These are phyloP conservation scores for Phytophthora ohioensis DNA, from an alignment of 352 stramenopile species.

Conservation along the genomic window DNA sequence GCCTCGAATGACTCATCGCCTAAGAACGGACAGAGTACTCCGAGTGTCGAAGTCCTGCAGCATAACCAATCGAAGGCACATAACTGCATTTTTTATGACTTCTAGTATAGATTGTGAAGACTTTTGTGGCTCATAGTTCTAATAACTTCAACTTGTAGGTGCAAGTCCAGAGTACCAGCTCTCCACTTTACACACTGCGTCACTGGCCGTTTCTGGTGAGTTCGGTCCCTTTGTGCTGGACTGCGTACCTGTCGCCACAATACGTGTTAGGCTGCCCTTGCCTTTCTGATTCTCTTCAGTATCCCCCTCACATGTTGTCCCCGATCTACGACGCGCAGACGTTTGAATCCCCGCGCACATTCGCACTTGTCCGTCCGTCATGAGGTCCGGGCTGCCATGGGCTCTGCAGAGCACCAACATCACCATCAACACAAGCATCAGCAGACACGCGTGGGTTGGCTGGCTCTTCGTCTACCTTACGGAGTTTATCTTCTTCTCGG, in stretches of 20 bases:
- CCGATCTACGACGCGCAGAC: not conserved
- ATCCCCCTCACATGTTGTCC: conserved; percentile 2
- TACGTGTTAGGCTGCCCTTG: too few species aligned
- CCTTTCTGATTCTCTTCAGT: conserved; percentile 21
- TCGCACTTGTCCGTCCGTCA: conserved; percentile 3
- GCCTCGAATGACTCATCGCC: too few species aligned
- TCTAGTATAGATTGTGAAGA: conserved; percentile 2
- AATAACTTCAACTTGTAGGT: conserved; percentile 9
- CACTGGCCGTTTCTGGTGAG: conserved; percentile 21
- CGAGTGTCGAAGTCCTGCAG: too few species aligned
- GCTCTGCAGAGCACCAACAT: conserved; percentile 26
- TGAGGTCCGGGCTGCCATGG: conserved; percentile 20
- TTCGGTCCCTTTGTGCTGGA: conserved; percentile 25
- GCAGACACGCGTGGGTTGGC: conserved; percentile 29
- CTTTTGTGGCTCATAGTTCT: conserved; percentile 3
- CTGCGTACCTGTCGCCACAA: not conserved
- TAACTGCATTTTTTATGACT: too few species aligned
- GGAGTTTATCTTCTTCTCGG: conserved; percentile 32
- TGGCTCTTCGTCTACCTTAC: conserved; percentile 33
- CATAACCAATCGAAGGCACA: too few species aligned
- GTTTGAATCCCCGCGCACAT: conserved; percentile 1
- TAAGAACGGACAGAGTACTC: too few species aligned
- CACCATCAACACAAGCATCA: conserved; percentile 31
- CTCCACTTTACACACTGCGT: conserved; percentile 2
- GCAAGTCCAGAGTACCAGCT: not conserved